Percentiles rank a stretch among this genome's conserved stretches.
These are phyloP conservation scores for Aureobasidium sp. DNA, from an alignment of 2,329 filamentous ascomycete species.

Conservation along the genomic window DNA sequence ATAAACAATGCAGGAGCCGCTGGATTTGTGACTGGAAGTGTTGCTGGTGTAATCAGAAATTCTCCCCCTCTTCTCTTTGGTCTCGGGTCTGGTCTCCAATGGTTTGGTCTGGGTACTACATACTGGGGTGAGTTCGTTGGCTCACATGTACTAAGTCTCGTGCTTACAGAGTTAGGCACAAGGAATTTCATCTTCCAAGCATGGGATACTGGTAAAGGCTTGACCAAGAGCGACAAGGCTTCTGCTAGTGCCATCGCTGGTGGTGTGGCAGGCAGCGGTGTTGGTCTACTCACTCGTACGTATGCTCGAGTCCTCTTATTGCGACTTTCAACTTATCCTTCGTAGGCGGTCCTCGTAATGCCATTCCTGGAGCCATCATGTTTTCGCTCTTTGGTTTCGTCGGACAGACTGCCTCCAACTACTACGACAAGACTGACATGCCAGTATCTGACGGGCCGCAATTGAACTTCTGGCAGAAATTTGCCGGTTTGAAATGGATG, in stretches of 20 bases:
- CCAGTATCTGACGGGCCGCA: conserved; percentile 41
- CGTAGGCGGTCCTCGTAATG: conserved; percentile 61
- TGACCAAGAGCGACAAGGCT: conserved; percentile 66
- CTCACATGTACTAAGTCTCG: conserved; percentile 30
- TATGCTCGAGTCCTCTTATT: not conserved
- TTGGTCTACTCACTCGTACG: conserved; percentile 63
- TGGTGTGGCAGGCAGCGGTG: conserved; percentile 63
- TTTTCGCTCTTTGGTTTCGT: conserved; percentile 64
- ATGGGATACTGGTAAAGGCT: conserved; percentile 39
- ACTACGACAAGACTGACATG: conserved; percentile 49
- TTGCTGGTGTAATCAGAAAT: conserved; percentile 63
- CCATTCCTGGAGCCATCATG: conserved; percentile 65
- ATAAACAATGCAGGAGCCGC: conserved; percentile 55
- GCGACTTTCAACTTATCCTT: not conserved
- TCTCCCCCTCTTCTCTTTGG: conserved; percentile 76
- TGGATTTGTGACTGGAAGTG: conserved; percentile 65
- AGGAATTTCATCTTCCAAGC: conserved; percentile 37
- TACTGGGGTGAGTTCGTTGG: conserved; percentile 69
- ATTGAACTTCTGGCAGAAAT: conserved; percentile 49
- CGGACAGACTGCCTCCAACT: conserved; percentile 64
- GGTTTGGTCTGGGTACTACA: conserved; percentile 79
- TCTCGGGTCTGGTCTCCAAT: conserved; percentile 78
- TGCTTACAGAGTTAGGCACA: conserved; percentile 19
- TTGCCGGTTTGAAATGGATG: conserved; percentile 72
- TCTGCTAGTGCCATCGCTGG: conserved; percentile 77